Percentiles rank a stretch among this genome's conserved stretches.
phyloP scores from a whole-genome alignment of 192 early-diverging fungal genomes.

The Coemansia sp. region DNA sequence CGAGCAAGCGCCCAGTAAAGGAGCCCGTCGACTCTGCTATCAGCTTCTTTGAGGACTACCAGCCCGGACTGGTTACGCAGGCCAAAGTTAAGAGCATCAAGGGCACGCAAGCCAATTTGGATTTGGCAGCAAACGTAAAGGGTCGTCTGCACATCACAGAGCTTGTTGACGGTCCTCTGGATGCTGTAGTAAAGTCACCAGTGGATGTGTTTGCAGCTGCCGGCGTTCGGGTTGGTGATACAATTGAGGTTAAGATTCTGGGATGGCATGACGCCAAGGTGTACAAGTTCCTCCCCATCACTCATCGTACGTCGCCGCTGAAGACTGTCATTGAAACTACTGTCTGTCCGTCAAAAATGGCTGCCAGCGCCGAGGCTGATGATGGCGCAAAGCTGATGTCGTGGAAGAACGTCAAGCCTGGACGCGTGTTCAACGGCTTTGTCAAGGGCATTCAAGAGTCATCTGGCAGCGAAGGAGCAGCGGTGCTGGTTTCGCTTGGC shows the following conservation, averaged over 20 bases:
- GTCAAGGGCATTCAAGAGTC: conserved; percentile 39
- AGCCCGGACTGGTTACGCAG: conserved; percentile 44
- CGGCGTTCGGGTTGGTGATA: conserved; percentile 31
- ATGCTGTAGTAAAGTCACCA: conserved; percentile 28
- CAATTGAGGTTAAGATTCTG: conserved; percentile 64
- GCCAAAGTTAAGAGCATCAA: conserved; percentile 55
- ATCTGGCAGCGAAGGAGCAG: conserved; percentile 2
- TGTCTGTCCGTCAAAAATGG: conserved; percentile 54
- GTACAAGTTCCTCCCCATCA: conserved; percentile 66
- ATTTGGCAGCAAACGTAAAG: conserved; percentile 66
- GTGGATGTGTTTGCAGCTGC: conserved; percentile 33
- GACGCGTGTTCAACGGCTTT: conserved; percentile 51
- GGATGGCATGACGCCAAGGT: conserved; percentile 64
- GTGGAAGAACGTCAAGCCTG: conserved; percentile 35
- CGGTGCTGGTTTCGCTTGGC: conserved; percentile 20
- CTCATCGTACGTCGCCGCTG: conserved; percentile 52
- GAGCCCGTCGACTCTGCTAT: conserved; percentile 52
- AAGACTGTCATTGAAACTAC: conserved; percentile 64
- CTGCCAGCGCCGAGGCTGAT: conserved; percentile 11
- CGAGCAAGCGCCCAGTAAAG: conserved; percentile 22
- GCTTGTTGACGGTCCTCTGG: conserved; percentile 52
- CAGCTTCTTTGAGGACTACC: conserved; percentile 52
- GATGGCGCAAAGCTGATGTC: conserved; percentile 12
- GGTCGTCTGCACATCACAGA: conserved; percentile 79
- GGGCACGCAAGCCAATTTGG: conserved; percentile 60